phyloP scores from a whole-genome alignment of 371 early-diverging fungal genomes.

The Mycotypha africana region DNA sequence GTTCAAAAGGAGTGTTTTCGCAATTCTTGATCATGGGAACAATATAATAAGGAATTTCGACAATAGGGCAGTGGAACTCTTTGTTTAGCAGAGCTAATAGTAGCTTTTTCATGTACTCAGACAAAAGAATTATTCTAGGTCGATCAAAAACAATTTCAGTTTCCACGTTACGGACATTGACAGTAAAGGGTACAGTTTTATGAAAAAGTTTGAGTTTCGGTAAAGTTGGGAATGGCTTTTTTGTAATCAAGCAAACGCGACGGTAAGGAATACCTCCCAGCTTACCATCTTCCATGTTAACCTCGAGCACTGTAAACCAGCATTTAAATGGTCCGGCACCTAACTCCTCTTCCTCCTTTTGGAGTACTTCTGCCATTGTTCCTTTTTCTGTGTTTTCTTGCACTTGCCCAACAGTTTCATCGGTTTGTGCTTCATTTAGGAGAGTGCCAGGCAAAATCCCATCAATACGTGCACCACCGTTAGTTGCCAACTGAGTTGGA shows the following conservation, averaged over 20 bases:
- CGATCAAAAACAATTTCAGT: conserved; percentile 19
- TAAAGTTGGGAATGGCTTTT: conserved; percentile 38
- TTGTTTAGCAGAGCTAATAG: conserved; percentile 47
- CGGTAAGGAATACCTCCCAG: conserved; percentile 34
- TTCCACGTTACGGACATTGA: conserved; percentile 16
- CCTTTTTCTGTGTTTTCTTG: not conserved
- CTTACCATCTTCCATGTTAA: conserved; percentile 12
- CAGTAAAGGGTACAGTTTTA: conserved; percentile 25
- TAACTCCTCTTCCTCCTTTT: conserved; percentile 16
- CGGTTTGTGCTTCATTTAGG: not conserved
- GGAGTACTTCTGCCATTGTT: not conserved
- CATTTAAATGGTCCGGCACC: conserved; percentile 27
- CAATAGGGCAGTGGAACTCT: conserved; percentile 45
- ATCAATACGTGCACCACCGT: not conserved
- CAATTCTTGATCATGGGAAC: conserved; percentile 38
- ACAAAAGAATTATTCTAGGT: conserved; percentile 32
- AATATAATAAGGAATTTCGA: conserved; percentile 51
- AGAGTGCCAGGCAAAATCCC: not conserved
- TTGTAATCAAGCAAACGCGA: conserved; percentile 43
- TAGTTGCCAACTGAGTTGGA: not conserved
- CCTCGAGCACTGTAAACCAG: conserved; percentile 24
- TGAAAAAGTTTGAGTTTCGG: conserved; percentile 37
- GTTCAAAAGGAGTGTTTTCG: conserved; percentile 6
- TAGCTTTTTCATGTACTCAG: conserved; percentile 45
- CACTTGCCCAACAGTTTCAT: not conserved